Evolutionary conservation across 208 protist genomes (phyloP), one percentile per base, ranked within the genome.

Genomic region (Cochliopodium minus): DNA sequence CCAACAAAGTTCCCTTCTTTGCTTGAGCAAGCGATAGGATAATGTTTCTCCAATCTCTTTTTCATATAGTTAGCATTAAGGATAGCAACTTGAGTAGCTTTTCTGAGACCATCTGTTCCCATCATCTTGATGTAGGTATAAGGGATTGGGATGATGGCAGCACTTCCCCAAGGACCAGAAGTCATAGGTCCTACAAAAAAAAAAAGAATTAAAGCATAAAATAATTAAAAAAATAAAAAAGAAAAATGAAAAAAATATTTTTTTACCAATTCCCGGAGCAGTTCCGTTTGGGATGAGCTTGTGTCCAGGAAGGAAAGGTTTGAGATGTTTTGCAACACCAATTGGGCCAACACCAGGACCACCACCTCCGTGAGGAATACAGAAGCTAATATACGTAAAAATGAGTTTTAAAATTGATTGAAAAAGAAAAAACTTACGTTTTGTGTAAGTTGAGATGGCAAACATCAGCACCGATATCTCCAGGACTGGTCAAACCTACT

Each of bases 381-480:
- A 68, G 29, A 52, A 59, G 38, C 38, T n/a, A 43, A 43, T 43
- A 17, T 43, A 20, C 38, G n/a, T n/a, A 17, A 22, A 20, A 17
- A 17, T n/a, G n/a, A 17, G n/a, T n/a, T 43, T 43, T 43, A 43
- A 20, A 22, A 43, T 43, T n/a, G n/a, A 20, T 43, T 43, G 38
- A 43, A 43, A 43, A 17, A 15, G 87, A 87, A 62, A 93, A 91
- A 56, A 76, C 78, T 74, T 96, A 96, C n/a, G 93, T 96, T 77
- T 98, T 98, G 83, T 98, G 93, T 32, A 98, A 73, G 76, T 97
- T 97, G 34, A 98, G 74, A 64, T 97, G 91, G 70, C 87, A 95
- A 20, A 96, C 92, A 67, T 98, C 93, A 0, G 88, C 91, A 40
- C 90, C 90, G 59, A 92, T 82, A 62, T 87, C 81, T 57, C 85